phyloP scores from a whole-genome alignment of 2,329 filamentous ascomycete genomes.

The Endoconidiophora laricicola region DNA sequence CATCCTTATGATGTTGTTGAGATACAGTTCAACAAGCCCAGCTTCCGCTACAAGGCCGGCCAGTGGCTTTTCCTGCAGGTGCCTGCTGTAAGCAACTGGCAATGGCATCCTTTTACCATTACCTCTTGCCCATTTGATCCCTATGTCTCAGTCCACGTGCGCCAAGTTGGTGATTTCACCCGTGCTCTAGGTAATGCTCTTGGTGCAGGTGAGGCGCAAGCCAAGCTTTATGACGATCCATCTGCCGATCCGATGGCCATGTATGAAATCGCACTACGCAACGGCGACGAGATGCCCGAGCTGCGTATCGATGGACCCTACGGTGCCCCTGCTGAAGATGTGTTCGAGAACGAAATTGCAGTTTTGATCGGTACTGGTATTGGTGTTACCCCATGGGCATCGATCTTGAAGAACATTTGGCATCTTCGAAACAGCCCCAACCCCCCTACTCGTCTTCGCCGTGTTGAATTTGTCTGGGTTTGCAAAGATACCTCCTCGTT shows the following conservation, averaged over 20 bases:
- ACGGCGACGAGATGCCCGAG: conserved; percentile 66
- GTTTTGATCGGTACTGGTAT: conserved; percentile 66
- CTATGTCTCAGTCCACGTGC: conserved; percentile 72
- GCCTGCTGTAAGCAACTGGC: conserved; percentile 58
- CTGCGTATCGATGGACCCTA: conserved; percentile 78
- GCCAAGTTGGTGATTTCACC: conserved; percentile 82
- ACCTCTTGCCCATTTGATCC: conserved; percentile 81
- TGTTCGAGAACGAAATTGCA: conserved; percentile 69
- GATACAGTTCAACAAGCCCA: conserved; percentile 77
- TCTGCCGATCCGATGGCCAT: conserved; percentile 62
- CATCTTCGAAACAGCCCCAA: conserved; percentile 67
- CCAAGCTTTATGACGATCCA: conserved; percentile 59
- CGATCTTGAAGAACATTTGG: conserved; percentile 81
- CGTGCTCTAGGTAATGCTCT: conserved; percentile 63
- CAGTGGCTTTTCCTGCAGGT: conserved; percentile 86
- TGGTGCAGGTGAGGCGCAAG: conserved; percentile 61
- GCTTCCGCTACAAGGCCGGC: conserved; percentile 81
- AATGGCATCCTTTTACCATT: conserved; percentile 92
- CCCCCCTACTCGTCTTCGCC: conserved; percentile 60
- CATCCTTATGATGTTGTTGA: conserved; percentile 91
- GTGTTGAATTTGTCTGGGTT: conserved; percentile 88
- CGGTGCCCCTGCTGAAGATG: conserved; percentile 81
- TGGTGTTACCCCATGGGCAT: conserved; percentile 60
- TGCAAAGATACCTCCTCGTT: conserved; percentile 79
- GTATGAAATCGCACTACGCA: conserved; percentile 77